Evolutionary conservation across 495 filamentous ascomycete genomes (phyloP).

Genomic region (Letharia lupina): DNA sequence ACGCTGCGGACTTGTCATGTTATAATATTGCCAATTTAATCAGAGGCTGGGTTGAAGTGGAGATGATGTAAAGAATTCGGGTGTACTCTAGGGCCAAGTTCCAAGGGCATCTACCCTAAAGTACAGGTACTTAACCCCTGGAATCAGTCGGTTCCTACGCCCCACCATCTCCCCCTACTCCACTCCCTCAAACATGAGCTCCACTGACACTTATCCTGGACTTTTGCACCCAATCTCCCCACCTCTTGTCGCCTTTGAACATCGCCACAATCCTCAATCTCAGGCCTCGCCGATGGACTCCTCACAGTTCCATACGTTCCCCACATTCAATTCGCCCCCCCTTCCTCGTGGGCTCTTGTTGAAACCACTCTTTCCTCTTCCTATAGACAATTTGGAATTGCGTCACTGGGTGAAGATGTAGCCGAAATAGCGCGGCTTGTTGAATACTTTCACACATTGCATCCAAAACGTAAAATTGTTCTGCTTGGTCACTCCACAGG

Average conservation of each 20-base stretch:
- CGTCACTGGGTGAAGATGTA: slow-evolving; percentile 60
- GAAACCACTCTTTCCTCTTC: slow-evolving; percentile 53
- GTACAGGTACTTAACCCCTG: too few relatives aligned
- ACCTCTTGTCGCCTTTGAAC: slow-evolving; percentile 24
- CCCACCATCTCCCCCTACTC: neutral
- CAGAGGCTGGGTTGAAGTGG: neutral
- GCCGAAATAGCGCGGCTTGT: slow-evolving; percentile 64
- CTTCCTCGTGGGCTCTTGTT: slow-evolving; percentile 55
- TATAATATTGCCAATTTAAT: neutral
- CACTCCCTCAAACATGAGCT: slow-evolving; percentile 3
- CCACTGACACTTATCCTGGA: slow-evolving; percentile 6
- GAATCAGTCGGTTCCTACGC: too few relatives aligned
- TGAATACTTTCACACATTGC: slow-evolving; percentile 49
- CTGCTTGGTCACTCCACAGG: slow-evolving; percentile 86
- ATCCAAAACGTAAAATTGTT: slow-evolving; percentile 51
- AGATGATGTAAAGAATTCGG: too few relatives aligned
- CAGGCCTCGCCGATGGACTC: slow-evolving; percentile 63
- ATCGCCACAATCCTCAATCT: slow-evolving; percentile 7
- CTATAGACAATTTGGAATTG: slow-evolving; percentile 66
- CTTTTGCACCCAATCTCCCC: slow-evolving; percentile 14
- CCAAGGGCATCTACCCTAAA: too few relatives aligned
- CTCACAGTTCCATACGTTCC: slow-evolving; percentile 56
- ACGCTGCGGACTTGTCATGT: slow-evolving; percentile 11
- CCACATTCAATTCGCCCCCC: slow-evolving; percentile 46
- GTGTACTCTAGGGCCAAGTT: too few relatives aligned